These are phyloP conservation scores for Penicillium sp. DNA, from an alignment of 2,329 filamentous ascomycete genomes.

Conservation along the genomic window DNA sequence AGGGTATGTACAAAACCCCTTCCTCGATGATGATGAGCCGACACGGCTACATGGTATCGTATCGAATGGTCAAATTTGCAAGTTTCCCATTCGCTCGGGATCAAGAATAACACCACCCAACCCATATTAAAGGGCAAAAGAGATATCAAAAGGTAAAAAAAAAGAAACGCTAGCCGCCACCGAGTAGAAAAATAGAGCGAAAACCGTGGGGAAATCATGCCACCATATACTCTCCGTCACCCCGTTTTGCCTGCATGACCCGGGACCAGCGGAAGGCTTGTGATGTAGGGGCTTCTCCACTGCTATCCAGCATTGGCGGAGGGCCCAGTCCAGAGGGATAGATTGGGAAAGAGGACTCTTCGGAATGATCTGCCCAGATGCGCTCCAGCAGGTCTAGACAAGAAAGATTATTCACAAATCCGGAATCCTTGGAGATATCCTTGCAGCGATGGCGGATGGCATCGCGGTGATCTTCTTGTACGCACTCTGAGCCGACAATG, in stretches of 20 bases:
- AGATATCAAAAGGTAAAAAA: neutral
- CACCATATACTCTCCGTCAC: conserved; percentile 45
- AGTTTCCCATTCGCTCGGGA: conserved; percentile 12
- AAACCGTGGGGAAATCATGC: conserved; percentile 26
- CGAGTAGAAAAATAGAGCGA: neutral
- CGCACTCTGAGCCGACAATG: conserved; percentile 85
- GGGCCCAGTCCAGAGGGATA: conserved; percentile 25
- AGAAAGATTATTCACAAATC: conserved; percentile 91
- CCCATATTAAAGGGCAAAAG: neutral
- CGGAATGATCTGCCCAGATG: conserved; percentile 66
- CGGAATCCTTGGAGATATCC: conserved; percentile 84
- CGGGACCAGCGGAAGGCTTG: conserved; percentile 43
- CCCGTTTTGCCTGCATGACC: conserved; percentile 42
- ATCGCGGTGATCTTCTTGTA: conserved; percentile 76
- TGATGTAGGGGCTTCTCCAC: conserved; percentile 12
- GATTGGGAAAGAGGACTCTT: conserved; percentile 26
- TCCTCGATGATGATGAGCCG: neutral
- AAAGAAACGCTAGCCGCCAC: conserved; percentile 7
- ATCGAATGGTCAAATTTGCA: conserved; percentile 15
- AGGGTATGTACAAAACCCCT: neutral
- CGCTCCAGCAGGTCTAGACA: conserved; percentile 84
- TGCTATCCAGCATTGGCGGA: conserved; percentile 20
- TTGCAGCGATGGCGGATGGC: conserved; percentile 79
- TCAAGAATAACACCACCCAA: neutral
- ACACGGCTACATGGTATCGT: conserved; percentile 15